Conservation (phyloP, 768 basidiomycete genomes). For the Hygrophoropsis aurantiaca region DNA sequence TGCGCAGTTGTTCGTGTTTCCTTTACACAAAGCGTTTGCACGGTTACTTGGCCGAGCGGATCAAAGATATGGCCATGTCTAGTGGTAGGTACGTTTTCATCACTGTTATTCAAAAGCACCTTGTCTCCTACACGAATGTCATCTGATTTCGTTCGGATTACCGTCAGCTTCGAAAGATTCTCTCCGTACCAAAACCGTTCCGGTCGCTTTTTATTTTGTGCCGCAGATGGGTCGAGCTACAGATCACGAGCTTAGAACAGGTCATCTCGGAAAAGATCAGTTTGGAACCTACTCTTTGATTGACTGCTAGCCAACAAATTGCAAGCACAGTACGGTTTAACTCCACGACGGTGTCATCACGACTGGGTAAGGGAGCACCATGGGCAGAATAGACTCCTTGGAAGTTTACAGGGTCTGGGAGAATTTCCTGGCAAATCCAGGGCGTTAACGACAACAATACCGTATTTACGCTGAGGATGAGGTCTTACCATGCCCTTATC, state of each 20-base stretch:
- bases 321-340: conserved; percentile 78
- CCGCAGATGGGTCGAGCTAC: conserved; percentile 61
- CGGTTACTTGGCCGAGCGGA: conserved; percentile 44
- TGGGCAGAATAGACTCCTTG: conserved; percentile 48
- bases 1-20: conserved; percentile 70
- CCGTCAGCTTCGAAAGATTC: conserved; percentile 61
- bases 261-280: conserved; percentile 2
- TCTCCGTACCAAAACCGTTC: conserved; percentile 71
- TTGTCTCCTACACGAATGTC: conserved; percentile 76
- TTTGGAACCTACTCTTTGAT: conserved; percentile 64
- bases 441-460: conserved; percentile 5
- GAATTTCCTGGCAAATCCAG: conserved; percentile 53
- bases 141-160: conserved; percentile 61
- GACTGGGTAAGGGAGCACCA: conserved; percentile 41
- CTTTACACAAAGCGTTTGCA: conserved; percentile 60
- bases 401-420: conserved; percentile 52
- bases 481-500: conserved; percentile 67
- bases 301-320: conserved; percentile 84
- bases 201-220: conserved; percentile 63
- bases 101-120: conserved; percentile 54
- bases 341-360: conserved; percentile 63
- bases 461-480: not conserved
- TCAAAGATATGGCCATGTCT: conserved; percentile 57
- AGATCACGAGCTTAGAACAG: not conserved
- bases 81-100: conserved; percentile 48